Evolutionary conservation across 2,329 filamentous ascomycete genomes (phyloP).

Genomic region (Fusarium udum): DNA sequence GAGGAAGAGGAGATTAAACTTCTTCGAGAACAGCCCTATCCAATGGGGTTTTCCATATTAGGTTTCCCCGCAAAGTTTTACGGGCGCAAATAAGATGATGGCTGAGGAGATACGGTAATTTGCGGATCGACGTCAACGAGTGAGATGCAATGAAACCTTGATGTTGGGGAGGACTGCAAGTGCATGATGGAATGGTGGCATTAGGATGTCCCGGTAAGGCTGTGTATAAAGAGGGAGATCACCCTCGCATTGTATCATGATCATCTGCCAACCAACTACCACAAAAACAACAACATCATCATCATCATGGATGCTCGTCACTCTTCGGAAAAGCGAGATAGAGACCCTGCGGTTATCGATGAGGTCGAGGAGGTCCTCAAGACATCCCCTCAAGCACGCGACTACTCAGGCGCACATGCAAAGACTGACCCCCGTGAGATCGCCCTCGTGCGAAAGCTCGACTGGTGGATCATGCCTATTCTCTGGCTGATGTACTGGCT

Average conservation of each 20-base stretch:
- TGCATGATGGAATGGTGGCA: not conserved
- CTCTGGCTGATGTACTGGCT: constrained; percentile 52
- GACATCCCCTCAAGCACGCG: constrained; percentile 1
- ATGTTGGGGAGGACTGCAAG: not conserved
- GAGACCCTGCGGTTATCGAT: not conserved
- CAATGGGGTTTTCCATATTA: not conserved
- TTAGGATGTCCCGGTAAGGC: too few relatives aligned
- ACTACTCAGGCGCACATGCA: constrained; percentile 33
- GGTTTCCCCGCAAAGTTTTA: not conserved
- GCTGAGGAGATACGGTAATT: not conserved
- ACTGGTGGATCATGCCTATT: constrained; percentile 43
- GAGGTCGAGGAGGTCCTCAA: constrained; percentile 20
- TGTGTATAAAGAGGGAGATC: not conserved
- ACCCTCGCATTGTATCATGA: not conserved
- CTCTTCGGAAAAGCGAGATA: not conserved
- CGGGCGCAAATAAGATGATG: not conserved
- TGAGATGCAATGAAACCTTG: not conserved
- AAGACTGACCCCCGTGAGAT: constrained; percentile 35
- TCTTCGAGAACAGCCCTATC: not conserved
- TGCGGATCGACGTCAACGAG: not conserved
- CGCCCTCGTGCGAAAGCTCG: constrained; percentile 30
- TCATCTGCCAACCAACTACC: not conserved
- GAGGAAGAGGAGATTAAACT: not conserved
- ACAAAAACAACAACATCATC: not conserved
- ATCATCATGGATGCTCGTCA: not conserved